Evolutionary conservation across 768 basidiomycete species (phyloP).

Genomic region (Astraeus odoratus): DNA sequence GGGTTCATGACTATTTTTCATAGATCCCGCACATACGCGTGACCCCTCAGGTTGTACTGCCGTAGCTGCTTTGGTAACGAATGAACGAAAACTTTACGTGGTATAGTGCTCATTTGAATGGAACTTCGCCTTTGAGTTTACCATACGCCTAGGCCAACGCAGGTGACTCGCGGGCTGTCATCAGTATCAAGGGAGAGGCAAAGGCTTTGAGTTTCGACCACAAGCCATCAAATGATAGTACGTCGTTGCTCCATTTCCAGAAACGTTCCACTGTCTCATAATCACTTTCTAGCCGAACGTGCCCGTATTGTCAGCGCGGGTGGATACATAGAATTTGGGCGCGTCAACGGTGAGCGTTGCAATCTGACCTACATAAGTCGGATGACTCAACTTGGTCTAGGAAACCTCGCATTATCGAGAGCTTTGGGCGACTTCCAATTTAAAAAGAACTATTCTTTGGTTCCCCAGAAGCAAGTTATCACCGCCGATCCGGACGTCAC

Average conservation of each 20-base stretch:
- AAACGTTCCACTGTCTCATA: neutral
- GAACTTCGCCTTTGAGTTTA: conserved; percentile 2
- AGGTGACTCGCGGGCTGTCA: conserved; percentile 90
- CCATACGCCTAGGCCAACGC: conserved; percentile 77
- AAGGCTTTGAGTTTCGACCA: conserved; percentile 92
- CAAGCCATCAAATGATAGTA: conserved; percentile 85
- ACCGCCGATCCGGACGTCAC: conserved; percentile 92
- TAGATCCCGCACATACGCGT: conserved; percentile 79
- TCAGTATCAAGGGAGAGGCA: conserved; percentile 78
- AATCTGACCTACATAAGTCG: neutral
- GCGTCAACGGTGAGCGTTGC: conserved; percentile 75
- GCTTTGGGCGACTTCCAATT: conserved; percentile 98
- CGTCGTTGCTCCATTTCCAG: conserved; percentile 20
- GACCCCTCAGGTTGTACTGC: conserved; percentile 98
- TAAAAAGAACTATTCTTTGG: conserved; percentile 82
- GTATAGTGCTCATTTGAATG: conserved; percentile 38
- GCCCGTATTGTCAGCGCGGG: conserved; percentile 84
- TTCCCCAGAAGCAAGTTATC: conserved; percentile 89
- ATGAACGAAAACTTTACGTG: conserved; percentile 71
- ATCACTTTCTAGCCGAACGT: conserved; percentile 56
- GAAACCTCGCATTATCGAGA: conserved; percentile 91
- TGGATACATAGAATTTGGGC: conserved; percentile 93
- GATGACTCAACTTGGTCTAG: conserved; percentile 33
- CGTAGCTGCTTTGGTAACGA: conserved; percentile 77
- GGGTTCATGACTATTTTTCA: conserved; percentile 1